Conservation (phyloP, 805 yeast species). For the Saccharomycopsis oosterbeekiorum region DNA sequence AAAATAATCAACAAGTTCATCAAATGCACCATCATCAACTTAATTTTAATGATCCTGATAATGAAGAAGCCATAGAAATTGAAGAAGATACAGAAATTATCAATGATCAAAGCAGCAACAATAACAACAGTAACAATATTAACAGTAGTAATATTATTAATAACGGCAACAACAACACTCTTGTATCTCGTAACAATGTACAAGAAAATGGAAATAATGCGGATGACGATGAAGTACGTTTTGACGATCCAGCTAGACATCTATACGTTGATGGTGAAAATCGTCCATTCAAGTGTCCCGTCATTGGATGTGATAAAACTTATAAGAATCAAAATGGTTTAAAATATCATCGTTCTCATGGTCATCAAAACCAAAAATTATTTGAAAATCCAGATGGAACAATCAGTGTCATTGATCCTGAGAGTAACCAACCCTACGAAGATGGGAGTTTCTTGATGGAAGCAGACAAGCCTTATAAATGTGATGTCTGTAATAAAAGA, state of each 20-base stretch:
- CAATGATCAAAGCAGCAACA: conserved; percentile 18
- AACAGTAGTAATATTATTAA: background rate
- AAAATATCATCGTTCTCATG: conserved; percentile 91
- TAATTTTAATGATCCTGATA: background rate
- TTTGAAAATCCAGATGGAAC: conserved; percentile 91
- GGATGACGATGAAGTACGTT: conserved; percentile 54
- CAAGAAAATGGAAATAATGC: background rate
- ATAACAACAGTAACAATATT: conserved; percentile 12
- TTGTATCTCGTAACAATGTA: background rate
- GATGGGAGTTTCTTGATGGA: conserved; percentile 85
- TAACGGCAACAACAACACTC: background rate
- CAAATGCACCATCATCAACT: background rate
- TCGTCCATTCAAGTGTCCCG: conserved; percentile 95
- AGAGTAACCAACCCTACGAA: conserved; percentile 76
- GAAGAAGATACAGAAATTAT: background rate
- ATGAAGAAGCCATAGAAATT: background rate
- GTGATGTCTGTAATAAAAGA: conserved; percentile 96
- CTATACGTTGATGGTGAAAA: conserved; percentile 89
- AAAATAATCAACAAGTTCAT: background rate
- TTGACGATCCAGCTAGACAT: conserved; percentile 95
- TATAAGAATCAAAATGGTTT: conserved; percentile 96
- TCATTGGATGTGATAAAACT: conserved; percentile 94
- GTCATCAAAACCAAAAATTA: conserved; percentile 91
- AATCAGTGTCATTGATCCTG: conserved; percentile 86
- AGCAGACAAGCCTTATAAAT: conserved; percentile 95